Evolutionary conservation across 257 asterid genomes (phyloP).

Genomic region (Cynanchum wilfordii): DNA sequence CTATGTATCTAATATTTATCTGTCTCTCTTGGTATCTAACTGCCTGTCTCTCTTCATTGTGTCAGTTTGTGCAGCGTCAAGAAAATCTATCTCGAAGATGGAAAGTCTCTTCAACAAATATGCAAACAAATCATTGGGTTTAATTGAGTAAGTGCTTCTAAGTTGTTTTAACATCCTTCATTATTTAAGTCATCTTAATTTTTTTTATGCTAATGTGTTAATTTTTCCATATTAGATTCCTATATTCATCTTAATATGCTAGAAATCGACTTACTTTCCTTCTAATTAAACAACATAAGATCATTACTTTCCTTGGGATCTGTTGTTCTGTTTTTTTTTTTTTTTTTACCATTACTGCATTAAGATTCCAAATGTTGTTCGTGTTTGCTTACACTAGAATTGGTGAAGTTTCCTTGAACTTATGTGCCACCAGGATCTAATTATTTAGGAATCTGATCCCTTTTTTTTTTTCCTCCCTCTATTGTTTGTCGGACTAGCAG

Average conservation of each 20-base stretch:
- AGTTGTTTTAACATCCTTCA: neutral
- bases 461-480: no score
- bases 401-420: neutral
- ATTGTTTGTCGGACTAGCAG: neutral
- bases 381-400: neutral
- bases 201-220: neutral
- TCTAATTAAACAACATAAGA: neutral
- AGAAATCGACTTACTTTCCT: neutral
- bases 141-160: conserved; percentile 63
- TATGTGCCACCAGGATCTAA: neutral
- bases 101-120: conserved; percentile 50
- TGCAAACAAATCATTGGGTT: conserved; percentile 38
- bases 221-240: neutral
- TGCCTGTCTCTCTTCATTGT: neutral
- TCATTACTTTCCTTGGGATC: neutral
- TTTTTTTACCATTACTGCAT: neutral
- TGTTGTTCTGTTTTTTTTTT: neutral
- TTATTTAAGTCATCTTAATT: neutral
- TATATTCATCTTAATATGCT: neutral
- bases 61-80: conserved; percentile 46
- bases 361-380: neutral
- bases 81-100: conserved; percentile 57
- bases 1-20: no score
- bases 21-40: no score
- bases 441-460: neutral